Conservation (phyloP, 2,329 filamentous ascomycete genomes). For the Chrysoporthe cubensis region DNA sequence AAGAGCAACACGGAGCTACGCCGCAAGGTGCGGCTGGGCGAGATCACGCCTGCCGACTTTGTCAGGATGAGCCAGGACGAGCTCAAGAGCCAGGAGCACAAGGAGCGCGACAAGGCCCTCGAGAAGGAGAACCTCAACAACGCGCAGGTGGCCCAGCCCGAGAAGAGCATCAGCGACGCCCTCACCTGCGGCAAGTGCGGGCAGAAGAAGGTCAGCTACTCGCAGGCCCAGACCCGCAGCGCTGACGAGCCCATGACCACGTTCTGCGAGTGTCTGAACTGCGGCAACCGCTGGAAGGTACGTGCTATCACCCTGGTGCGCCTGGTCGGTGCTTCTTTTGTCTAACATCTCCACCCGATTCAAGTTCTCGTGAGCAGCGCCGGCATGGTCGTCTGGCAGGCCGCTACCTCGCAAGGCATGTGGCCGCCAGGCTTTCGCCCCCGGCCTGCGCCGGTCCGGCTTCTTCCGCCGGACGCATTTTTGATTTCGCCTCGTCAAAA, state of each 20-base stretch:
- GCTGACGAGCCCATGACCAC: constrained; percentile 93
- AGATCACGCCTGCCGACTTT: constrained; percentile 73
- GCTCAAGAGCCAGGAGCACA: constrained; percentile 84
- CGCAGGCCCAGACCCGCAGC: constrained; percentile 90
- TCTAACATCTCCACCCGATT: background rate
- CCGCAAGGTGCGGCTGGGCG: constrained; percentile 72
- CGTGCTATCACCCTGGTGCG: constrained; percentile 13
- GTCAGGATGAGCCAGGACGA: constrained; percentile 89
- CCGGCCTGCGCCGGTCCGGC: background rate
- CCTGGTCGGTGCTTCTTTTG: constrained; percentile 28
- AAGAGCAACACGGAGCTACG: constrained; percentile 82
- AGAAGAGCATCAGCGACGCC: constrained; percentile 87
- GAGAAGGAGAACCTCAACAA: constrained; percentile 95
- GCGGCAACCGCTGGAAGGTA: constrained; percentile 74
- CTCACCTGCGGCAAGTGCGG: constrained; percentile 91
- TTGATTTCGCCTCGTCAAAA: constrained; percentile 6
- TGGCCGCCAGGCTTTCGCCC: background rate
- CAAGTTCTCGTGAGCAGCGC: constrained; percentile 36
- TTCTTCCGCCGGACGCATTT: background rate
- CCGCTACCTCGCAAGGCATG: background rate
- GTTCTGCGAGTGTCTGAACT: constrained; percentile 73
- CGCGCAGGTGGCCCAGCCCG: constrained; percentile 89
- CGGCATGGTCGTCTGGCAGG: background rate
- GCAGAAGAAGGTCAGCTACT: constrained; percentile 93
- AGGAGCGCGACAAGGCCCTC: constrained; percentile 74